Base-by-base conservation (phyloP, 768 basidiomycete genomes). In the Lentinula boryana region DNA sequence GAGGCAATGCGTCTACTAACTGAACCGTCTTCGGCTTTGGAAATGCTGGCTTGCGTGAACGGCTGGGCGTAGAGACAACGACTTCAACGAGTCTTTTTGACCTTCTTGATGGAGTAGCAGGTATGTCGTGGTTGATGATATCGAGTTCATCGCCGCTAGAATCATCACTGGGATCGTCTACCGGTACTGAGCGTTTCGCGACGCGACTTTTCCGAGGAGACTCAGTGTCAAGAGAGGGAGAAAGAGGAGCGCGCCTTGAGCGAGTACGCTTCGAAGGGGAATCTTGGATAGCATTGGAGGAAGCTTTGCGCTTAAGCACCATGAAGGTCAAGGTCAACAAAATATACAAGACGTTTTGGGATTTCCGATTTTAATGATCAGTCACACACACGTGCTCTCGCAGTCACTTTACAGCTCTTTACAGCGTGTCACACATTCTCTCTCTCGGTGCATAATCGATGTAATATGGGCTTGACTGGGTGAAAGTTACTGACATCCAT, bases 391-490 rank as follows among this genome's bases (percentile, higher is more conserved):
- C 46, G 46, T 48, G 46, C 1, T 48, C 6, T 10, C 16, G 13
- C n/a, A 43, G 41, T 43, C 41, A 43, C 41, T 15, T 13, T 13
- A 12, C 38, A 1, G 4, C 41, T n/a, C 41, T 15, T 13, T 13
- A 12, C 38, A 1, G 4, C 46, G 1, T n/a, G n/a, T 48, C n/a
- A 48, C 46, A 1, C n/a, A 43, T 5, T 15, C 12, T n/a, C 41
- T n/a, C 16, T 15, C 16, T 13, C 16, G 5, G 13, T 41, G 10
- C 9, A 61, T 18, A 44, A n/a, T 53, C 15, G 31, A 33, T 7
- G 36, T 38, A 32, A 10, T n/a, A 84, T 87, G 86, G 86, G 86
- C 43, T 84, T 87, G 46, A 87, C 86, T 56, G 85, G 84, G 85
- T 84, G 13, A 33, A 16, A 3, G 23, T 9, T 12, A 43, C 7